A percentile compares a stretch with the other conserved stretches of the same genome.
Evolutionary conservation across 192 early-diverging fungal genomes (phyloP).

Genomic region (Radiomyces spectabilis): DNA sequence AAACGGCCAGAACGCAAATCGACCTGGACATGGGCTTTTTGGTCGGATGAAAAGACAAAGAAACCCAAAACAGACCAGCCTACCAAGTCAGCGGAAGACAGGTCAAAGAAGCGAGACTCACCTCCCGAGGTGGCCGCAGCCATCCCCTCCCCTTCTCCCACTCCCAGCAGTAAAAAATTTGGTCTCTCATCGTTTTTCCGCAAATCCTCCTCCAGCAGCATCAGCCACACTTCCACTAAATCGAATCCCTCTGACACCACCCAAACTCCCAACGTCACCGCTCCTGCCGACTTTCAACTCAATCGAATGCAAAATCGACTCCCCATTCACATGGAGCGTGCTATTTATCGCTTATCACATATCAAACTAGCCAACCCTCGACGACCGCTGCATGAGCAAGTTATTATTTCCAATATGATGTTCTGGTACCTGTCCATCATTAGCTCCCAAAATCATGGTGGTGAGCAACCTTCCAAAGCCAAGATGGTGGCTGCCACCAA

Average conservation of each 20-base stretch:
- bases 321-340: constrained; percentile 71
- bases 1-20: constrained; percentile 1
- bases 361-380: constrained; percentile 71
- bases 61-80: background rate
- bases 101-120: no score
- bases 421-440: constrained; percentile 77
- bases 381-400: constrained; percentile 65
- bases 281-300: constrained; percentile 7
- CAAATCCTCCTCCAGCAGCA: background rate
- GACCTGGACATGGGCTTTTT: constrained; percentile 11
- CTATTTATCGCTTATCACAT: constrained; percentile 67
- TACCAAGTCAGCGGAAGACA: no score
- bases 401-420: constrained; percentile 74
- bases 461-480: no score
- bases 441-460: no score
- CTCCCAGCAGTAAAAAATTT: background rate
- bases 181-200: constrained; percentile 2
- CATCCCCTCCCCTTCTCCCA: background rate
- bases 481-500: no score
- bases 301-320: constrained; percentile 3
- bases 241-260: no score
- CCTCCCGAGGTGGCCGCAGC: no score
- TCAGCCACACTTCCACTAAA: no score
- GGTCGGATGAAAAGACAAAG: constrained; percentile 2
- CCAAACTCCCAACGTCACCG: background rate